Evolutionary conservation across 2,329 filamentous ascomycete species (phyloP).

Genomic region (Cercospora brassicicola): DNA sequence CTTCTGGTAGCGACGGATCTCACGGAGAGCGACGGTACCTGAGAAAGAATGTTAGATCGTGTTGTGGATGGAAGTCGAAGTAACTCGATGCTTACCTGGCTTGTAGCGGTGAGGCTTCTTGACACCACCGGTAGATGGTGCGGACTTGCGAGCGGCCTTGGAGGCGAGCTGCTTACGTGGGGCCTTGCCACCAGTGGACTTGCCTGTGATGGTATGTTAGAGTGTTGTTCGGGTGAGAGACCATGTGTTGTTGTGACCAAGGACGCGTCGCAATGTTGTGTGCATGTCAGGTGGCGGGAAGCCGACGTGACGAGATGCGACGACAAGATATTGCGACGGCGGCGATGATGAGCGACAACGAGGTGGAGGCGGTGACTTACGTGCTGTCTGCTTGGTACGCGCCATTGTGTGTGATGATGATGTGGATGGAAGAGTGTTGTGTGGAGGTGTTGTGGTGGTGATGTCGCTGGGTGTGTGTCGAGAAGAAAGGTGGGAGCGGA

Average conservation of each 20-base stretch:
- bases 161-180: slow-evolving; percentile 95
- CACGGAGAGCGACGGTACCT: slow-evolving; percentile 83
- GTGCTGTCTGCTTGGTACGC: slow-evolving; percentile 58
- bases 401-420: slow-evolving; percentile 47
- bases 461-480: slow-evolving; percentile 28
- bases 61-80: slow-evolving; percentile 19
- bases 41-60: slow-evolving; percentile 28
- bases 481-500: slow-evolving; percentile 23
- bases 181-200: slow-evolving; percentile 73
- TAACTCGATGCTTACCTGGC: slow-evolving; percentile 43
- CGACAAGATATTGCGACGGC: slow-evolving; percentile 30
- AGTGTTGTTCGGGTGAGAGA: slow-evolving; percentile 23
- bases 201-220: slow-evolving; percentile 55
- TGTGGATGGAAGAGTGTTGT: slow-evolving; percentile 35
- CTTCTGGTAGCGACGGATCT: slow-evolving; percentile 88
- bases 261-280: slow-evolving; percentile 22
- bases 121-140: slow-evolving; percentile 82
- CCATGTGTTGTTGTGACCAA: slow-evolving; percentile 23
- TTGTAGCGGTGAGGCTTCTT: slow-evolving; percentile 59
- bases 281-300: slow-evolving; percentile 26
- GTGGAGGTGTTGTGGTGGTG: slow-evolving; percentile 23
- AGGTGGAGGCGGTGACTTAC: slow-evolving; percentile 45
- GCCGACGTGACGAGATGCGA: slow-evolving; percentile 26
- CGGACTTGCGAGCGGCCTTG: slow-evolving; percentile 98
- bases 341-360: slow-evolving; percentile 26